phyloP scores from a whole-genome alignment of 768 basidiomycete species.

The Amanita exitialis region DNA sequence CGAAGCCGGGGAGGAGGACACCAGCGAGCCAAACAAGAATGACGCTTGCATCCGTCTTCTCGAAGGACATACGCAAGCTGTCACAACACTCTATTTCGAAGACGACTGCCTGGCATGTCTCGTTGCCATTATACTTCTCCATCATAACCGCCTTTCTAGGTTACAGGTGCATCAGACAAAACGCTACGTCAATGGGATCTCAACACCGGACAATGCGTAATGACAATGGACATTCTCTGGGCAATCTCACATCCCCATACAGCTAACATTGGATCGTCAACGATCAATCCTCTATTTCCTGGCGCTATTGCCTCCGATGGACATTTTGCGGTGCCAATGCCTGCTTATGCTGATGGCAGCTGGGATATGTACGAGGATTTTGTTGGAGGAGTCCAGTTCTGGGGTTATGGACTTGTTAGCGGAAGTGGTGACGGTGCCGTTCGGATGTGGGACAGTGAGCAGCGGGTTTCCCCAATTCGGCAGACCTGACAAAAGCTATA shows the following conservation, averaged over 20 bases:
- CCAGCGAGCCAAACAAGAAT: slow-evolving; percentile 26
- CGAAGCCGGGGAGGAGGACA: slow-evolving; percentile 44
- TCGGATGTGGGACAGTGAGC: slow-evolving; percentile 99
- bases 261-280: slow-evolving; percentile 25
- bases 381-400: slow-evolving; percentile 95
- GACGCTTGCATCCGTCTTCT: slow-evolving; percentile 64
- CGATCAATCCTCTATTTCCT: slow-evolving; percentile 38
- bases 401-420: slow-evolving; percentile 96
- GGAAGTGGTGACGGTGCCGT: slow-evolving; percentile 97
- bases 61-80: slow-evolving; percentile 89
- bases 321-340: slow-evolving; percentile 72
- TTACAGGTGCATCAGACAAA: slow-evolving; percentile 97
- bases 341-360: slow-evolving; percentile 81
- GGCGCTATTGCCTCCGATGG: slow-evolving; percentile 47
- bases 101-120: slow-evolving; percentile 77
- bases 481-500: slow-evolving; percentile 1
- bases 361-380: slow-evolving; percentile 97
- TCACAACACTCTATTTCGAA: slow-evolving; percentile 93
- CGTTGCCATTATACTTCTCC: slow-evolving; percentile 1
- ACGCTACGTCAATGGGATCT: slow-evolving; percentile 98
- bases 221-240: slow-evolving; percentile 99
- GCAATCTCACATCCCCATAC: slow-evolving; percentile 86
- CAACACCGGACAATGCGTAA: slow-evolving; percentile 92
- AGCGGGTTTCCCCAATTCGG: neutral
- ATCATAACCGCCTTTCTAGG: slow-evolving; percentile 35